phyloP scores from a whole-genome alignment of 129 eudicot species.

The Flaveria robusta region DNA sequence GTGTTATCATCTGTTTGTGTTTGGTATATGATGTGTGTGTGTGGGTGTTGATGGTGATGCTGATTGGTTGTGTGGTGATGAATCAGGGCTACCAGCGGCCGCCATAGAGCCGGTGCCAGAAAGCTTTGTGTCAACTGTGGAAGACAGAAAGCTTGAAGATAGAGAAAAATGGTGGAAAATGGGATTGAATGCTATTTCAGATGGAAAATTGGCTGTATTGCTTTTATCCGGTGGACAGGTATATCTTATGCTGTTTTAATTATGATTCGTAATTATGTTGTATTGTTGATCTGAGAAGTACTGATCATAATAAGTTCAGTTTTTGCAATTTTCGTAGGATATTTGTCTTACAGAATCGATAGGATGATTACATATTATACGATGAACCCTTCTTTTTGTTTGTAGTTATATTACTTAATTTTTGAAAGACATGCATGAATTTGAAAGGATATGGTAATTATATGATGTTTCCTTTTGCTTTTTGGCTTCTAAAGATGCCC shows the following conservation, averaged over 20 bases:
- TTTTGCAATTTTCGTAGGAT: background rate
- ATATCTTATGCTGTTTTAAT: slow-evolving; percentile 10
- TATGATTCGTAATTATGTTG: slow-evolving; percentile 13
- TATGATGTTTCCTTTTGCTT: slow-evolving; percentile 35
- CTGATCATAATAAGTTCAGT: background rate
- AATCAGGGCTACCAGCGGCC: slow-evolving; percentile 78
- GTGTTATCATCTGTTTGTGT: slow-evolving; percentile 13
- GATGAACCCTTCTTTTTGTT: no score
- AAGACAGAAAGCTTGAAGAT: slow-evolving; percentile 80
- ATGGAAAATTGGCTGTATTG: slow-evolving; percentile 85
- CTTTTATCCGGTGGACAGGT: slow-evolving; percentile 99
- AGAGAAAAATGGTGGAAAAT: slow-evolving; percentile 96
- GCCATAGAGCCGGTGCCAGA: slow-evolving; percentile 96
- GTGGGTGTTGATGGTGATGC: slow-evolving; percentile 22
- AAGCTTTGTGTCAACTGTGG: slow-evolving; percentile 77
- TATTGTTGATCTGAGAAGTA: background rate
- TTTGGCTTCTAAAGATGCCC: slow-evolving; percentile 44
- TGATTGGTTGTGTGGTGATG: slow-evolving; percentile 21
- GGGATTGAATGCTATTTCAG: slow-evolving; percentile 88
- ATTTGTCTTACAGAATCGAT: background rate
- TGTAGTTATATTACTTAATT: slow-evolving; percentile 11
- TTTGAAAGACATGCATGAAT: slow-evolving; percentile 11
- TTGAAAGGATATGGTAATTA: slow-evolving; percentile 29
- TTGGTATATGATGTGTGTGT: background rate
- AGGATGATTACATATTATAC: slow-evolving; percentile 3